These are phyloP conservation scores for Suhomyces atakaporum DNA, from an alignment of 1,139 yeast species.

Conservation along the genomic window DNA sequence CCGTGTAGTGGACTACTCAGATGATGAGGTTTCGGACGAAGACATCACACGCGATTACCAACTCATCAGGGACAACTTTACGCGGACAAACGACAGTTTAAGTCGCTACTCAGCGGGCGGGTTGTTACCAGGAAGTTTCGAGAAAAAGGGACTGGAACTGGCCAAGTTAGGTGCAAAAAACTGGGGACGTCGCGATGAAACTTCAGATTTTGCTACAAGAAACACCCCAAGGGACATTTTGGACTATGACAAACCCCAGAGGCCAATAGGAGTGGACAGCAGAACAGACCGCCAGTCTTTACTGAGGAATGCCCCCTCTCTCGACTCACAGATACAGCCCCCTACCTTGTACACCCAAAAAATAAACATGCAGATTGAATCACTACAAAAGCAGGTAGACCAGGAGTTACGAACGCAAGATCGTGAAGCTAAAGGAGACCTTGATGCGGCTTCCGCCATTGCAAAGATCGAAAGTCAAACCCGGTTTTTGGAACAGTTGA, in stretches of 20 bases:
- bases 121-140: conserved; percentile 24
- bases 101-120: conserved; percentile 14
- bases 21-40: conserved; percentile 15
- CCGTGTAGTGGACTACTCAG: too few relatives aligned
- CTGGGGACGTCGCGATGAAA: too few relatives aligned
- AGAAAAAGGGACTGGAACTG: too few relatives aligned
- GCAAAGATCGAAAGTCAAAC: conserved; percentile 24
- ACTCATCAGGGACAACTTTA: conserved; percentile 13
- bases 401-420: conserved; percentile 3
- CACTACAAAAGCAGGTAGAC: conserved; percentile 21
- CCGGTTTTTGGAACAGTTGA: conserved; percentile 23
- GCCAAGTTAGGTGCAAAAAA: too few relatives aligned
- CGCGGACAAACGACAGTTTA: conserved; percentile 11
- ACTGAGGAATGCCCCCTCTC: too few relatives aligned
- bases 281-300: too few relatives aligned
- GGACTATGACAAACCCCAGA: too few relatives aligned
- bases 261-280: too few relatives aligned
- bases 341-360: conserved; percentile 7
- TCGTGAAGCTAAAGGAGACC: not conserved
- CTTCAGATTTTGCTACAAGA: too few relatives aligned
- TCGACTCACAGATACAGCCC: too few relatives aligned
- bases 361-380: conserved; percentile 15
- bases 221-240: too few relatives aligned
- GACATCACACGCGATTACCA: conserved; percentile 15
- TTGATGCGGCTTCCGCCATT: conserved; percentile 11